Base-by-base conservation (phyloP, 495 filamentous ascomycete genomes). In the Geoglossum glabrum region DNA sequence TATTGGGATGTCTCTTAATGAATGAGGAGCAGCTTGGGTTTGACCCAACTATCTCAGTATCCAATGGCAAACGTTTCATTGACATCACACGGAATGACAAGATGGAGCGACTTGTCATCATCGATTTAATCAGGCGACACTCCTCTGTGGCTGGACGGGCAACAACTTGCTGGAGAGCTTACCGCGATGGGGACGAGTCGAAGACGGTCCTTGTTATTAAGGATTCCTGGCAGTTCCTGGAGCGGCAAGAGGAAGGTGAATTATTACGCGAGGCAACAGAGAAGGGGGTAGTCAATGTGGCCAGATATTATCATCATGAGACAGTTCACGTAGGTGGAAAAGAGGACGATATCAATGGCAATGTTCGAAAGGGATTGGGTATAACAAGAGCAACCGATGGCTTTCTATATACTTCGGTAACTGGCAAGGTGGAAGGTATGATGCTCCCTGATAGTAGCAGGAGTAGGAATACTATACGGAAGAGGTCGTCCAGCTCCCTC, bases 1-100 rank as follows among this genome's bases (percentile, higher is more conserved):
- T 77, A 55, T 68, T 79, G 19, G 66, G 68, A 40, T 75, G 71
- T 66, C 69, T 75, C 52, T 74, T 58, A 62, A 74, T 76, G 67
- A 70, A 63, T 57, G 59, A 74, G 45, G 64, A 71, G 59, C 58
- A 76, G 59, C 64, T 74, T 49, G 69, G 74, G 33, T 74, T 76
- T 61, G 70, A 77, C 59, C 71, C 71, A 60, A 74, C 71, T 19
- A 69, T 77, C 45, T 65, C 66, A 21, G 66, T 62, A 50, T 56
- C 55, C 33, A 55, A 66, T 30, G 66, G 59, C 60, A 49, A 67
- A 56, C 64, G 61, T 27, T 71, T 68, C 57, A 66, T 76, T 45
- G 64, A 72, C 57, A 70, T 73, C 40, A 45, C 64, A 25, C 63
- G 65, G 58, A 60, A 73, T 28, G 64, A 61, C 38, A 30, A 60